Base-by-base conservation (phyloP, 2,329 filamentous ascomycete genomes). In the Phialophora macrospora region DNA sequence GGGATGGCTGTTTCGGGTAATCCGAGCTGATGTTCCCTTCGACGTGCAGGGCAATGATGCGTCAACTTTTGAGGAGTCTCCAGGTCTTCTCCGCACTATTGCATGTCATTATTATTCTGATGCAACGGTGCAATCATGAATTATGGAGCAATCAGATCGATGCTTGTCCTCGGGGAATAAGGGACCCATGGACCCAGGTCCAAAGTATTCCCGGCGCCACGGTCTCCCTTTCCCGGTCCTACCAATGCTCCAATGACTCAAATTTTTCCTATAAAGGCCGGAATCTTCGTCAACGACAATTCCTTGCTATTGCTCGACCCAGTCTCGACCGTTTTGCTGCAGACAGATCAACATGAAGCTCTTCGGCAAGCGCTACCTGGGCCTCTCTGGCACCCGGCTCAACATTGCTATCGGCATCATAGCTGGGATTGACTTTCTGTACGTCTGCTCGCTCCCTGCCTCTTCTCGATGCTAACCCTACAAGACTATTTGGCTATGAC, bases 381-480 rank as follows among this genome's bases (percentile, higher is more conserved):
- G 90, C 76, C 83, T 91, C 67, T 83, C 83, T 62, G 90, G 90
- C 79, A 80, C 83, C 38, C 77, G 78, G 76, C 85, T 92, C 70
- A 90, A 89, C 80, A 83, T 86, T 76, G 88, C 88, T 61, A 86
- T 92, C 71, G 87, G 87, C 68, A 78, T 87, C n/a, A 84, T 92
- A 72, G 90, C 90, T 64, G 90, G 71, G 24, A 56, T 70, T 9
- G 70, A 72, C 56, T 72, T 68, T 28, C 38, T 71, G 60, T 89
- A 28, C 52, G 67, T 44, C 24, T n/a, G n/a, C n/a, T 34, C 64
- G 30, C 8, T 12, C 32, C 34, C 34, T 12, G 22, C 3, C 8
- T 24, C 11, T 20, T 28, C 12, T 58, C 38, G 9, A 48, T 20
- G 28, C 55, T 63, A 30, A 59, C 55, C 24, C 51, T 4, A 9